A percentile compares a stretch with the other conserved stretches of the same genome.
These are phyloP conservation scores for Xylariomycetidae sp. DNA, from an alignment of 2,329 filamentous ascomycete genomes.

Conservation along the genomic window DNA sequence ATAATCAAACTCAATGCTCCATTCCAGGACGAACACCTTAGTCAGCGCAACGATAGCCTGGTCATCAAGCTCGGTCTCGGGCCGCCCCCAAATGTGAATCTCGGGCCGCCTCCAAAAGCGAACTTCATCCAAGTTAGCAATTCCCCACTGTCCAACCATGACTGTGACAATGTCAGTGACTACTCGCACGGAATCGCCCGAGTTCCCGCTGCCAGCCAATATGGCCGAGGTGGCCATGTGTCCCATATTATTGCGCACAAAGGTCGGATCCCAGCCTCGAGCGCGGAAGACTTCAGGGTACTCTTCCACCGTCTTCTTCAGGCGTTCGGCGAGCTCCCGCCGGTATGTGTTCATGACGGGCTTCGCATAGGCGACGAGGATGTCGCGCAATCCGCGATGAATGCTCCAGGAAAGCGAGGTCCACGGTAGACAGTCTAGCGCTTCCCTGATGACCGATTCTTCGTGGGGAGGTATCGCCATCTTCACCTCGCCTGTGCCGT, in stretches of 20 bases:
- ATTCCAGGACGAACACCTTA: slow-evolving; percentile 29
- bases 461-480: slow-evolving; percentile 15
- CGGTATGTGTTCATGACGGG: slow-evolving; percentile 22
- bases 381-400: slow-evolving; percentile 27
- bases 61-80: slow-evolving; percentile 9
- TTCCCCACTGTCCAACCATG: slow-evolving; percentile 11
- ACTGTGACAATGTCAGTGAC: slow-evolving; percentile 21
- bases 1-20: slow-evolving; percentile 31
- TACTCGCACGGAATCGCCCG: slow-evolving; percentile 26
- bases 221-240: slow-evolving; percentile 24
- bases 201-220: slow-evolving; percentile 24
- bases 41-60: slow-evolving; percentile 24
- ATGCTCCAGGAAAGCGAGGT: slow-evolving; percentile 27
- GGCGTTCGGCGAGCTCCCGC: slow-evolving; percentile 11
- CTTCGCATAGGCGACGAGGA: slow-evolving; percentile 24
- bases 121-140: slow-evolving; percentile 15
- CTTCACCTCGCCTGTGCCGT: slow-evolving; percentile 4
- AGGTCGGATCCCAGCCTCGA: slow-evolving; percentile 23
- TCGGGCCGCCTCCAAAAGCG: slow-evolving; percentile 13
- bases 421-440: slow-evolving; percentile 29
- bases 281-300: slow-evolving; percentile 10
- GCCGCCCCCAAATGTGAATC: neutral
- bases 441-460: slow-evolving; percentile 15
- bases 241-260: slow-evolving; percentile 23
- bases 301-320: slow-evolving; percentile 9